A percentile compares a stretch with the other conserved stretches of the same genome.
phyloP scores from a whole-genome alignment of 805 yeast genomes.

The Huiozyma naganishii region DNA sequence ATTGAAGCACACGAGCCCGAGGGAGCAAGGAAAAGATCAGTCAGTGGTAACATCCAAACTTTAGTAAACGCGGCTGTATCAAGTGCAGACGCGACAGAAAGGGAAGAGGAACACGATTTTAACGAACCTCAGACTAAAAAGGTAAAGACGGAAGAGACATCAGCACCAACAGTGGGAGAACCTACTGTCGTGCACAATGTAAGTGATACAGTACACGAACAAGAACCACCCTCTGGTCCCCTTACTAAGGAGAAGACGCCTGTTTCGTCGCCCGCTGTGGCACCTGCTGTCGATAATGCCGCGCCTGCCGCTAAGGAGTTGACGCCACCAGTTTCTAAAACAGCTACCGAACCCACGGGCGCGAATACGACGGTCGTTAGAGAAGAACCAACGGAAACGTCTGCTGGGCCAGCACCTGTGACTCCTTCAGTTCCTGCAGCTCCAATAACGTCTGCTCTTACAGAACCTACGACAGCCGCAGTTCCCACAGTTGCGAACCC shows the following conservation, averaged over 20 bases:
- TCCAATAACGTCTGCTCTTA: background rate
- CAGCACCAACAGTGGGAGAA: background rate
- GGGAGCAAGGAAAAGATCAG: constrained; percentile 13
- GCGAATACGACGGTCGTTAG: too few species aligned
- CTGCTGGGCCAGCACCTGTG: background rate
- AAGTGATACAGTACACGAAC: background rate
- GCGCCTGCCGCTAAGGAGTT: constrained; percentile 4
- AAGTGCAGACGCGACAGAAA: background rate
- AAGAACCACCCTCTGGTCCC: too few species aligned
- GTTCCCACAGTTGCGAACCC: background rate
- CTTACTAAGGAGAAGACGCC: too few species aligned
- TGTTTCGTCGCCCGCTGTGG: background rate
- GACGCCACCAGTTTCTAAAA: background rate
- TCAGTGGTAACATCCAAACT: constrained; percentile 23
- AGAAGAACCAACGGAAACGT: background rate
- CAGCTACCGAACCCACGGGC: background rate
- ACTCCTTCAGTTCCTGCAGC: background rate
- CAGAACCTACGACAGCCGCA: constrained; percentile 1
- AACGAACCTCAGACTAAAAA: constrained; percentile 7
- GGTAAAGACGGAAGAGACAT: background rate
- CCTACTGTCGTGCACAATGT: background rate
- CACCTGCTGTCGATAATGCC: constrained; percentile 1
- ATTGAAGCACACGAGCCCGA: constrained; percentile 10
- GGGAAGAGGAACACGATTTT: constrained; percentile 10
- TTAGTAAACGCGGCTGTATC: constrained; percentile 22